Base-by-base conservation (phyloP, 768 basidiomycete species). In the Mycena floridula region DNA sequence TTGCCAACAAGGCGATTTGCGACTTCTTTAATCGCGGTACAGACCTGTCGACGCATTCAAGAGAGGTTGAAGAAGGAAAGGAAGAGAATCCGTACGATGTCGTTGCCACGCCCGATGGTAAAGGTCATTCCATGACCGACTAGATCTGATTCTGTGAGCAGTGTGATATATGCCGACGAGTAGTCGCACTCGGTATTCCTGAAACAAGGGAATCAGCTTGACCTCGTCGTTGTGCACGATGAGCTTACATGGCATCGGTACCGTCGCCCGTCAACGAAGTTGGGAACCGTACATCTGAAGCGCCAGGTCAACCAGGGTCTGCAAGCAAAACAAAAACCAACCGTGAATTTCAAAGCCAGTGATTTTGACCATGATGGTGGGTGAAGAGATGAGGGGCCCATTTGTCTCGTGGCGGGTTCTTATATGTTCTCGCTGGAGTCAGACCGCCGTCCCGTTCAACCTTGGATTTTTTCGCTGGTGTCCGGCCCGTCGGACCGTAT, bases 121-220 rank as follows among this genome's bases (percentile, higher is more conserved):
- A 94, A 94, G 3, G 91, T 92, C 89, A 92, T 89, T 44, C 90
- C 91, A 54, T 91, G 81, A n/a, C 93, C 90, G 39, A 82, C 74
- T 36, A 94, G 79, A 42, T 80, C 73, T 20, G 80, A 72, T n/a
- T 84, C 72, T 3, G 88, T 94, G 49, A 76, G 66, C 45, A 97
- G 71, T 20, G 81, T 76, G 37, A 96, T 73, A 60, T 96, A 96
- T 5, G 94, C 94, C 2, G 92, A 89, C 2, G 90, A 93, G 65
- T 96, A 96, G 66, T 96, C 94, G 65, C 92, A 95, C 45, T 90
- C 89, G 25, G 87, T 86, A 64, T 96, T 95, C 91, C 88, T 90
- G 48, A n/a, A 41, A 16, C 22, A 25, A 32, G 27, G 21, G 24
- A 8, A 44, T 26, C 18, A 35, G 26, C 30, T 38, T 16, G 15